Evolutionary conservation across 179 eudicot species (phyloP), one percentile per base, ranked within the genome.

Genomic region (Beta corolliflora): DNA sequence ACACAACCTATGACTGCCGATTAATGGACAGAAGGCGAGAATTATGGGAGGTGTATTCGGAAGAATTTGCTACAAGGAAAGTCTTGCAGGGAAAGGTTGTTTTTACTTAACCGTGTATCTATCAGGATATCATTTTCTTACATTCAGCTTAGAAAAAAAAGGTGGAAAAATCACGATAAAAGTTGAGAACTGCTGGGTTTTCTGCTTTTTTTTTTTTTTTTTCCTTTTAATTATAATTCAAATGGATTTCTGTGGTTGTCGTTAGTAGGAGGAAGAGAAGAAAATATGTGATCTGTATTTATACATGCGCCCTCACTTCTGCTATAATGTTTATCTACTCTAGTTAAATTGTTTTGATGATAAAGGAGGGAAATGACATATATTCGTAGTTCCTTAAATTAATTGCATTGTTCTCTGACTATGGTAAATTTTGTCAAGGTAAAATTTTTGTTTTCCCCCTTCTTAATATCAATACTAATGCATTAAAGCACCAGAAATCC

Each of bases 1-100:
- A 86, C 91, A 15, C 92, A 89, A 78, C 97, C 97, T 11, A 93
- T 91, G 94, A 93, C 97, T 65, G 77, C 87, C 9, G 94, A 93
- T 80, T 93, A 80, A 91, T 80, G 81, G 23, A 61, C 53, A 60
- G 59, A 79, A 78, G 71, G 9, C 41, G 73, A 50, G 77, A 55
- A 36, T 73, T 66, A 56, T 66, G 71, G 69, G 65, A 75, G 72
- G 23, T 12, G 23, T 12, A 36, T 52, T 19, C 68, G 72, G 78
- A 80, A 74, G 66, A 71, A 70, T 52, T 63, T 52, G 52, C 55
- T 11, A 19, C 23, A 61, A 73, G 70, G 19, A 76, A 72, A 55
- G 82, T 53, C 48, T 45, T 83, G 82, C 75, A 67, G 66, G 68
- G 18, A 12, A 84, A 71, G 83, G 87, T 79, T 83, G 89, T 83